Conservation (phyloP, 2,329 filamentous ascomycete genomes). For the Penicillium digitatum region DNA sequence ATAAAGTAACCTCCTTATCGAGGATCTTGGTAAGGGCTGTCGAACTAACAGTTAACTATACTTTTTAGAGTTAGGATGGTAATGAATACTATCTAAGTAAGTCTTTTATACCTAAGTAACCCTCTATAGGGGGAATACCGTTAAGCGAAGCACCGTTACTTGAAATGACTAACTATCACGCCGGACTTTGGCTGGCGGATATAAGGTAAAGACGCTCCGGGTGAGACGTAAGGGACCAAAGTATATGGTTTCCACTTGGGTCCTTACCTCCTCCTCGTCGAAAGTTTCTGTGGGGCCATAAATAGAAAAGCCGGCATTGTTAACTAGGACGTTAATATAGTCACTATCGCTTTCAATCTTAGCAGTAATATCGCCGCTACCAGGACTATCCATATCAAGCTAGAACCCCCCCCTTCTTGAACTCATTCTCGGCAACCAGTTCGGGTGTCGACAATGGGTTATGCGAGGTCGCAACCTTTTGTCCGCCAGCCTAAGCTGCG, state of each 20-base stretch:
- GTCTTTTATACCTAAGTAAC: constrained; percentile 31
- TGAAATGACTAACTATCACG: constrained; percentile 26
- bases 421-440: constrained; percentile 15
- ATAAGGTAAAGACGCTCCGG: constrained; percentile 22
- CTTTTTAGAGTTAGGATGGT: neutral
- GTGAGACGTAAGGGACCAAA: constrained; percentile 26
- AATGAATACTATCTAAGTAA: constrained; percentile 26
- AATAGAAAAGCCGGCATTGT: constrained; percentile 24
- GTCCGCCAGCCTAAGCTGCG: constrained; percentile 20
- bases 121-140: constrained; percentile 19
- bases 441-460: constrained; percentile 20
- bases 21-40: neutral
- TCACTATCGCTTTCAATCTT: neutral
- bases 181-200: constrained; percentile 25
- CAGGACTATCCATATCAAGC: constrained; percentile 11
- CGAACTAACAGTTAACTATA: neutral
- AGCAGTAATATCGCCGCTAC: neutral
- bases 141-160: constrained; percentile 23
- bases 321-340: constrained; percentile 15
- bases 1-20: neutral
- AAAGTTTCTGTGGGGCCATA: constrained; percentile 26
- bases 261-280: constrained; percentile 22
- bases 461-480: constrained; percentile 24
- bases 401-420: constrained; percentile 15
- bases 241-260: constrained; percentile 26